Evolutionary conservation across 1,284 basidiomycete genomes (phyloP).

Genomic region (Puccinia brachypodii): DNA sequence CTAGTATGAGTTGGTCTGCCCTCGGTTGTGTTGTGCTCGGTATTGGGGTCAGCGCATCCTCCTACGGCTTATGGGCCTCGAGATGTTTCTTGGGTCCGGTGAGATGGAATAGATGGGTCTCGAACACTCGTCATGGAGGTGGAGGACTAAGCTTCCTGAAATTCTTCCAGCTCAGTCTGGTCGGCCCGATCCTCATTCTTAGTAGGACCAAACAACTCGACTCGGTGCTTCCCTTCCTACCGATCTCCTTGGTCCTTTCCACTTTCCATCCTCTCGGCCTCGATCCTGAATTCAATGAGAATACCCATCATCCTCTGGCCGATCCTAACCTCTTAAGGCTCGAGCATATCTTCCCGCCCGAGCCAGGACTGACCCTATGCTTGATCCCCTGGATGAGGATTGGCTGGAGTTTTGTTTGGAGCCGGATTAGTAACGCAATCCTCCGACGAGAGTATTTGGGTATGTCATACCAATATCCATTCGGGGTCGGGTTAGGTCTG

Average conservation of each 20-base stretch:
- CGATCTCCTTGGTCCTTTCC: constrained; percentile 40
- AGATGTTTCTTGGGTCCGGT: constrained; percentile 35
- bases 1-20: constrained; percentile 34
- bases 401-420: constrained; percentile 33
- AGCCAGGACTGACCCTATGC: constrained; percentile 37
- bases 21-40: constrained; percentile 31
- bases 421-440: constrained; percentile 1
- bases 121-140: neutral
- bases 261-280: neutral
- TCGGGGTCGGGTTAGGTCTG: neutral
- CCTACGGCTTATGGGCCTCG: constrained; percentile 43
- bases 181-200: constrained; percentile 45
- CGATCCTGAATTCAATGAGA: neutral
- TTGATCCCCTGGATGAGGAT: constrained; percentile 43
- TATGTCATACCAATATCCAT: neutral
- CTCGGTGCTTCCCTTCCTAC: constrained; percentile 39
- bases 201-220: constrained; percentile 36
- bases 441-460: constrained; percentile 29
- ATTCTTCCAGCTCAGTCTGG: constrained; percentile 37
- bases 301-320: neutral
- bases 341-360: constrained; percentile 34
- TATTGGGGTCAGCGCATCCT: constrained; percentile 30
- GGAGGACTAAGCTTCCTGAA: constrained; percentile 30
- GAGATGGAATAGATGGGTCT: constrained; percentile 33
- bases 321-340: constrained; percentile 1